These are phyloP conservation scores for Dispira simplex DNA, from an alignment of 192 early-diverging fungal species.

Conservation along the genomic window DNA sequence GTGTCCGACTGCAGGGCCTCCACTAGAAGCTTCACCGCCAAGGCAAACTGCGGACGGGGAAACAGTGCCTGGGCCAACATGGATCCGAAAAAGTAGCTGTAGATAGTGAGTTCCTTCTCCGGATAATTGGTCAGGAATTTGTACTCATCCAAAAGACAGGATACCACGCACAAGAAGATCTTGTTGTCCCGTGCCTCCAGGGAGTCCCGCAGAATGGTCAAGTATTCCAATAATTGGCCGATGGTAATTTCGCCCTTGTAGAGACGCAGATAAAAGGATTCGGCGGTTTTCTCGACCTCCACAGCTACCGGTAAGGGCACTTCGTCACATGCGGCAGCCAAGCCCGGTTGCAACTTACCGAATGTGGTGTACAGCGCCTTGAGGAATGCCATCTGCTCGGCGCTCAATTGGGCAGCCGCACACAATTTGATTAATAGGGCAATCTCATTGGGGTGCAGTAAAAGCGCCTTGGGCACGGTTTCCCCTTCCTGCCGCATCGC, in stretches of 20 bases:
- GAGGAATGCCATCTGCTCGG: conserved; percentile 29
- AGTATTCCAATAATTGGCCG: conserved; percentile 65
- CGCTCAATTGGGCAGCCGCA: conserved; percentile 20
- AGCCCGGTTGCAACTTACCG: conserved; percentile 20
- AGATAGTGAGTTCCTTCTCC: conserved; percentile 77
- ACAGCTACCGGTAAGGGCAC: conserved; percentile 13
- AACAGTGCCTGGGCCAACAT: conserved; percentile 83
- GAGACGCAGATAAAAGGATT: conserved; percentile 26
- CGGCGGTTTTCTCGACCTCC: conserved; percentile 27
- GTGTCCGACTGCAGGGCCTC: conserved; percentile 69
- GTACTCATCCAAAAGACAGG: conserved; percentile 93
- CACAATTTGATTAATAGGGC: conserved; percentile 25
- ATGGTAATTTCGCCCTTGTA: conserved; percentile 47
- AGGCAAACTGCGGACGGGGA: conserved; percentile 57
- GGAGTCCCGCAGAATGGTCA: conserved; percentile 61
- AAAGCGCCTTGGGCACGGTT: neutral
- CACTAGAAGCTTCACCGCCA: conserved; percentile 78
- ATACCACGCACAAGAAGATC: conserved; percentile 77
- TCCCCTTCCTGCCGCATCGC: conserved; percentile 25
- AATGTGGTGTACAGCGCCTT: conserved; percentile 32
- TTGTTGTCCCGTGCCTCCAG: conserved; percentile 57
- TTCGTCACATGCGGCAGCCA: conserved; percentile 22
- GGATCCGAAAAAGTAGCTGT: conserved; percentile 78
- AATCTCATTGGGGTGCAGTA: conserved; percentile 17
- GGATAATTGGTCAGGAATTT: conserved; percentile 90